phyloP scores from a whole-genome alignment of 2,329 filamentous ascomycete genomes.

The Hirsutella thompsonii region DNA sequence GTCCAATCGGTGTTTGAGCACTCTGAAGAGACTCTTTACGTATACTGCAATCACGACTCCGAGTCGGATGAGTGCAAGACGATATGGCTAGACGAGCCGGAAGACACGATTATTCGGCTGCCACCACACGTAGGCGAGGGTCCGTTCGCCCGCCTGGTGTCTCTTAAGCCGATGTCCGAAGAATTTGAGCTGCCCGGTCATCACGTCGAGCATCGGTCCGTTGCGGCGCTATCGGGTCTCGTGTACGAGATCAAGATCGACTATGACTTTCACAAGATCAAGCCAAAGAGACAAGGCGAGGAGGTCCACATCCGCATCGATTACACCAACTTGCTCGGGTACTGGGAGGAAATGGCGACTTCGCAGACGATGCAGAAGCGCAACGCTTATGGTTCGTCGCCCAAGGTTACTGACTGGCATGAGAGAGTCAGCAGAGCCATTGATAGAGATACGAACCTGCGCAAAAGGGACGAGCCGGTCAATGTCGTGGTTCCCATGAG shows the following conservation, averaged over 20 bases:
- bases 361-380: not conserved
- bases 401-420: not conserved
- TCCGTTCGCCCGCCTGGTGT: not conserved
- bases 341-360: not conserved
- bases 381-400: not conserved
- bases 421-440: not conserved
- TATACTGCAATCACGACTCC: constrained; percentile 1
- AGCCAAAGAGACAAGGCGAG: not conserved
- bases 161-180: not conserved
- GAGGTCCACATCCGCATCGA: constrained; percentile 1
- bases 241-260: constrained; percentile 1
- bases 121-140: not conserved
- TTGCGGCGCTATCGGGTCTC: not conserved
- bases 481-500: not conserved
- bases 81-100: not conserved
- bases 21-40: not conserved
- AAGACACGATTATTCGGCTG: constrained; percentile 1
- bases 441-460: not conserved
- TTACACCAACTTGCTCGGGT: constrained; percentile 1
- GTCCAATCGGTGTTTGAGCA: not conserved
- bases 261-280: not conserved
- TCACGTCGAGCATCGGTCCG: not conserved
- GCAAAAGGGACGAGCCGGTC: not conserved
- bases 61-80: not conserved
- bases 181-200: not conserved